Conservation (phyloP, 2,329 filamentous ascomycete species). For the Colletotrichum spinosum region DNA sequence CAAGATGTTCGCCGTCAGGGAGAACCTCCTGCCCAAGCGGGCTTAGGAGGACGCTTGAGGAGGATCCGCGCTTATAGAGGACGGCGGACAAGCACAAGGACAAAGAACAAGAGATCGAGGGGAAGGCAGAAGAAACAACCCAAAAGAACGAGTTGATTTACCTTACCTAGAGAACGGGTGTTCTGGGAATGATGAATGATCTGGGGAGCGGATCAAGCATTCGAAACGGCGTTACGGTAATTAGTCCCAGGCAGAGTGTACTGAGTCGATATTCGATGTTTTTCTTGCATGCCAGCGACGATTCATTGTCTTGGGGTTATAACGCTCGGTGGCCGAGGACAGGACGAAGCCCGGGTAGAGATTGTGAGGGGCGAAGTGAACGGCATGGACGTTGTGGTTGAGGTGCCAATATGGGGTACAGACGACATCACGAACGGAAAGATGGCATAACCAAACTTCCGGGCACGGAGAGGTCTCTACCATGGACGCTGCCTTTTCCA, state of each 20-base stretch:
- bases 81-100: slow-evolving; percentile 10
- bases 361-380: neutral
- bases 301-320: slow-evolving; percentile 2
- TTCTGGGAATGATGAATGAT: slow-evolving; percentile 39
- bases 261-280: slow-evolving; percentile 38
- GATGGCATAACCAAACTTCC: too few relatives aligned
- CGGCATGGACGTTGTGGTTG: neutral
- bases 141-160: slow-evolving; percentile 19
- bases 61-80: slow-evolving; percentile 1
- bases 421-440: too few relatives aligned
- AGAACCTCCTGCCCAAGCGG: slow-evolving; percentile 71
- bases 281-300: slow-evolving; percentile 33
- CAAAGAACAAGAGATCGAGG: slow-evolving; percentile 22
- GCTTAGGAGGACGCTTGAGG: slow-evolving; percentile 22
- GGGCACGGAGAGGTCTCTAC: too few relatives aligned
- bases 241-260: slow-evolving; percentile 38
- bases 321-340: neutral
- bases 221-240: slow-evolving; percentile 40
- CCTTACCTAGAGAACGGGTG: slow-evolving; percentile 36
- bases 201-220: slow-evolving; percentile 40
- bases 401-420: too few relatives aligned
- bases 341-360: neutral
- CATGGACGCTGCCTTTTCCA: too few relatives aligned
- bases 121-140: slow-evolving; percentile 12
- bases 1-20: slow-evolving; percentile 98